phyloP scores from a whole-genome alignment of 2,329 filamentous ascomycete genomes.

The Sclerotinia minor region DNA sequence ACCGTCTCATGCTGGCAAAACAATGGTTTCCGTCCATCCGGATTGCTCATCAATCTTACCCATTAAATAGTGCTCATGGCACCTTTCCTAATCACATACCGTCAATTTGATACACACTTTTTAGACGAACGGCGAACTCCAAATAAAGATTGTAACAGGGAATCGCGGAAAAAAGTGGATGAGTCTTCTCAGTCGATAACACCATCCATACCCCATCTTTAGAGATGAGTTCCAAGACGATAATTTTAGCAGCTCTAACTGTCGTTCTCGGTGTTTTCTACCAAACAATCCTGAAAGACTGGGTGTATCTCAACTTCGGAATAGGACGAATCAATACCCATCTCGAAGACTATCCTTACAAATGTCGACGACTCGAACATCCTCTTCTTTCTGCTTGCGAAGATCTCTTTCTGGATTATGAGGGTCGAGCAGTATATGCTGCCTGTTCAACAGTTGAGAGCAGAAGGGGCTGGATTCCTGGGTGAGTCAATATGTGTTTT shows the following conservation, averaged over 20 bases:
- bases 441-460: constrained; percentile 32
- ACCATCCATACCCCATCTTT: not conserved
- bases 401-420: constrained; percentile 39
- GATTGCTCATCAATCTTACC: not conserved
- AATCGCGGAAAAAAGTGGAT: not conserved
- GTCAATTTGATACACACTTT: not conserved
- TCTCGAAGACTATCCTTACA: constrained; percentile 41
- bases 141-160: not conserved
- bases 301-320: constrained; percentile 40
- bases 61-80: not conserved
- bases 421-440: constrained; percentile 36
- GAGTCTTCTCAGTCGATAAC: not conserved
- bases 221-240: not conserved
- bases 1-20: not conserved
- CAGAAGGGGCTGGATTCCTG: constrained; percentile 6
- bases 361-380: constrained; percentile 34
- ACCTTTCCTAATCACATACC: not conserved
- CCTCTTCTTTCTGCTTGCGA: constrained; percentile 37
- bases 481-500: not conserved
- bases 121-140: not conserved
- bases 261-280: constrained; percentile 32
- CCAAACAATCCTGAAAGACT: constrained; percentile 38
- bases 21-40: not conserved
- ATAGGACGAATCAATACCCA: constrained; percentile 39
- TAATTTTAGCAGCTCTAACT: not conserved